A percentile compares a stretch with the other conserved stretches of the same genome.
Evolutionary conservation across 2,329 filamentous ascomycete genomes (phyloP).

Genomic region (Sporothrix inflata): DNA sequence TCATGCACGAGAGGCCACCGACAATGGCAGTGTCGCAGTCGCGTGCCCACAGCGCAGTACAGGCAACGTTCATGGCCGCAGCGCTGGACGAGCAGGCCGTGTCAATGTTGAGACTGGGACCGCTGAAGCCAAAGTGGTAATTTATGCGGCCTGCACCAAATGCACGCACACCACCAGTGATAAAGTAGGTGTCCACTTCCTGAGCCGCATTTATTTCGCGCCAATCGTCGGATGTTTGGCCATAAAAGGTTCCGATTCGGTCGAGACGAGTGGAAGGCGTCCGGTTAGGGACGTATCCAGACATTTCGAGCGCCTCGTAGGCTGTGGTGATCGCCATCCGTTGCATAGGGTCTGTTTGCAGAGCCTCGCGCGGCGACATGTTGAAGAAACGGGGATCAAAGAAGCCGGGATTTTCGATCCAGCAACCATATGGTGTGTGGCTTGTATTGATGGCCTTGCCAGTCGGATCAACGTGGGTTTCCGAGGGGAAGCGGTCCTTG

Average conservation of each 20-base stretch:
- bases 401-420: constrained; percentile 71
- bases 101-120: constrained; percentile 72
- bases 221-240: constrained; percentile 76
- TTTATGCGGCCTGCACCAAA: constrained; percentile 64
- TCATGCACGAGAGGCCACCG: constrained; percentile 77
- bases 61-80: constrained; percentile 71
- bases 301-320: constrained; percentile 82
- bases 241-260: constrained; percentile 73
- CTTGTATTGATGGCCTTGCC: constrained; percentile 76
- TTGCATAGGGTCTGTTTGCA: constrained; percentile 81
- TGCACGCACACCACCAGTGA: constrained; percentile 49
- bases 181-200: constrained; percentile 64
- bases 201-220: constrained; percentile 74
- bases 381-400: constrained; percentile 88
- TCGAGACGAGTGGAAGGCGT: constrained; percentile 69
- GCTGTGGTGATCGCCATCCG: constrained; percentile 75
- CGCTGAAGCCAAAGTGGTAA: constrained; percentile 77
- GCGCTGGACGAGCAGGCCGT: constrained; percentile 79
- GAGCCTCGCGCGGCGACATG: constrained; percentile 76
- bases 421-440: constrained; percentile 76
- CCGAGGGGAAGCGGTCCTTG: constrained; percentile 70
- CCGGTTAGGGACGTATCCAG: constrained; percentile 73
- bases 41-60: constrained; percentile 71
- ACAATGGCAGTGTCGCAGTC: constrained; percentile 82
- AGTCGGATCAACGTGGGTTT: constrained; percentile 70